Evolutionary conservation across 2,329 filamentous ascomycete genomes (phyloP).

Genomic region (Diaporthe eres): DNA sequence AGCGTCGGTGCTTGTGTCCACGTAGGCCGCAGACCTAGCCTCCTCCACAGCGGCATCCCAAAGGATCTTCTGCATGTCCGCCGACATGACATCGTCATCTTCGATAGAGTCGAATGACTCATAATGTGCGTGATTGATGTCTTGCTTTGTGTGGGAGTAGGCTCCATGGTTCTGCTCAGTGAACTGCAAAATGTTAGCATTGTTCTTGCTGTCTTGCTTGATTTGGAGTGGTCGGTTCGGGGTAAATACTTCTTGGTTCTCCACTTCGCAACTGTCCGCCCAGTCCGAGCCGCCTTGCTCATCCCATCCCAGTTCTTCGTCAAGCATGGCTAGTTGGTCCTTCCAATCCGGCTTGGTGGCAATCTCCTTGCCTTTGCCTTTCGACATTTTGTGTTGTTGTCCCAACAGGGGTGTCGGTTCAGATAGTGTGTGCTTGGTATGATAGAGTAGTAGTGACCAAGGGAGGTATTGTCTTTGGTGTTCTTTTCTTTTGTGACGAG

Average conservation of each 20-base stretch:
- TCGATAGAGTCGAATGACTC: background rate
- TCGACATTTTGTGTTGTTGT: background rate
- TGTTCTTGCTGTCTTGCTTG: background rate
- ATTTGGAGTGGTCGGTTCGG: background rate
- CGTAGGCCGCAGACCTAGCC: background rate
- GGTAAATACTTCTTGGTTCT: background rate
- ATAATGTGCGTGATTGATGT: background rate
- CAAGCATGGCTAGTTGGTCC: background rate
- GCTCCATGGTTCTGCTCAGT: background rate
- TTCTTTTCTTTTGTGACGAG: background rate
- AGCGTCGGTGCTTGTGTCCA: background rate
- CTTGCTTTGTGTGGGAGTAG: background rate
- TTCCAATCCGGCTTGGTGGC: background rate
- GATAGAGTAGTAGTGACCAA: background rate
- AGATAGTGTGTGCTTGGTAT: background rate
- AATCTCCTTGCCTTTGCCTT: background rate
- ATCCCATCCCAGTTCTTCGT: constrained; percentile 1
- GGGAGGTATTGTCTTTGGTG: background rate
- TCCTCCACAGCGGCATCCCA: background rate
- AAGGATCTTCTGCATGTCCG: background rate
- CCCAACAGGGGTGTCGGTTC: no score
- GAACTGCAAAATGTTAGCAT: background rate
- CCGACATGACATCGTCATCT: background rate
- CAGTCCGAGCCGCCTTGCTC: background rate
- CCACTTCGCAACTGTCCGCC: background rate